A percentile compares a stretch with the other conserved stretches of the same genome.
Evolutionary conservation across 192 early-diverging fungal genomes (phyloP).

Genomic region (Coemansia sp.): DNA sequence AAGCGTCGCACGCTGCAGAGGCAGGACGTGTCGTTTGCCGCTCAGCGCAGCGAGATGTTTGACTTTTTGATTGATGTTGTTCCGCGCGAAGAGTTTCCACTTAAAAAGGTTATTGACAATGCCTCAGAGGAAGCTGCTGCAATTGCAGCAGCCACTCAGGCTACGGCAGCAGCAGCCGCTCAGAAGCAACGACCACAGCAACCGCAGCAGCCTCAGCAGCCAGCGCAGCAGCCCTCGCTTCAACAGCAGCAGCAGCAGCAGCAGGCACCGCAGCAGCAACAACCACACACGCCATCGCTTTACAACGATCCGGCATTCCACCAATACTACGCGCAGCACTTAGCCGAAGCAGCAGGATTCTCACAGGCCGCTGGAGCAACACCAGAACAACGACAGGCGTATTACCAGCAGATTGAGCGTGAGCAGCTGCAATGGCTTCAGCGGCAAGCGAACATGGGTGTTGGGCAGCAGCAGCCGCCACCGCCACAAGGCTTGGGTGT

Average conservation of each 20-base stretch:
- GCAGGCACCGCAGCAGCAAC: conserved; percentile 17
- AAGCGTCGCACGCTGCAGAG: conserved; percentile 94
- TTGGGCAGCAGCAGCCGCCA: conserved; percentile 9
- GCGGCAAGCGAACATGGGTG: conserved; percentile 41
- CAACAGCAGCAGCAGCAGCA: conserved; percentile 7
- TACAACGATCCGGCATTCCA: conserved; percentile 42
- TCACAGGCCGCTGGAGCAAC: conserved; percentile 32
- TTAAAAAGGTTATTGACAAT: conserved; percentile 20
- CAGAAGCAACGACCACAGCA: conserved; percentile 11
- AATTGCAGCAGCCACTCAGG: background rate
- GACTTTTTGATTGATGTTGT: conserved; percentile 98
- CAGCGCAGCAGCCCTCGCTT: conserved; percentile 14
- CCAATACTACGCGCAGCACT: conserved; percentile 53
- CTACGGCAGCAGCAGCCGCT: background rate
- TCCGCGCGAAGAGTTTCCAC: conserved; percentile 78
- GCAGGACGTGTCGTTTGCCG: conserved; percentile 85
- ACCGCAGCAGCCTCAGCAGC: conserved; percentile 12
- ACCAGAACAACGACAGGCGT: conserved; percentile 44
- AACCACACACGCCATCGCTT: conserved; percentile 7
- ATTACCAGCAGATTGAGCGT: conserved; percentile 55
- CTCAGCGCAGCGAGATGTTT: conserved; percentile 90
- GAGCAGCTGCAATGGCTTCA: conserved; percentile 54
- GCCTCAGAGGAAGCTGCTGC: background rate
- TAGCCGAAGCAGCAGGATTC: conserved; percentile 45
- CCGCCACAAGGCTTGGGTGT: conserved; percentile 1